Percentiles rank a stretch among this genome's conserved stretches.
Evolutionary conservation across 2,329 filamentous ascomycete genomes (phyloP).

Genomic region (Exophiala xenobiotica): DNA sequence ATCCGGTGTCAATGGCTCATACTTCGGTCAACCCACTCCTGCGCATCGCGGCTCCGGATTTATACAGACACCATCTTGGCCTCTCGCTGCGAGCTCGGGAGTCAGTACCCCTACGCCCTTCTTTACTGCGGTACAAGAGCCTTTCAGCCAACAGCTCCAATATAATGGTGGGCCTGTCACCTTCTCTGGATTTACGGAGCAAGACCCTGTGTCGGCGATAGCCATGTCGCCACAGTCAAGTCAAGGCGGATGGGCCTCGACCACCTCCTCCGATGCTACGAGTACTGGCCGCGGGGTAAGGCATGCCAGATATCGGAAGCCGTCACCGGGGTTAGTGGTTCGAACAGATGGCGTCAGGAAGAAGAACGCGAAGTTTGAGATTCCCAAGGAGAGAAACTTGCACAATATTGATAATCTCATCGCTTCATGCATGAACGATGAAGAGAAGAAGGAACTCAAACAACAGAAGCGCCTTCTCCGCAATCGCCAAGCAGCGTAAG

Average conservation of each 20-base stretch:
- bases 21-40: conserved; percentile 63
- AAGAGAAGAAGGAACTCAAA: conserved; percentile 96
- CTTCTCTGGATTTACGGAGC: conserved; percentile 44
- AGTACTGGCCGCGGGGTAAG: conserved; percentile 36
- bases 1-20: conserved; percentile 52
- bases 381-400: conserved; percentile 88
- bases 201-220: conserved; percentile 51
- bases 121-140: conserved; percentile 62
- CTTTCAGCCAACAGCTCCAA: conserved; percentile 50
- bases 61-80: conserved; percentile 58
- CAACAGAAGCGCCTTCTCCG: conserved; percentile 93
- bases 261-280: conserved; percentile 45
- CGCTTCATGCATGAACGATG: conserved; percentile 75
- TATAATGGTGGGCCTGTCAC: conserved; percentile 38
- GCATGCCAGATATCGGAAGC: conserved; percentile 51
- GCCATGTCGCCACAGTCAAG: conserved; percentile 64
- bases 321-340: conserved; percentile 65
- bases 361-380: conserved; percentile 98
- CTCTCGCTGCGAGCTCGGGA: conserved; percentile 64
- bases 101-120: conserved; percentile 72
- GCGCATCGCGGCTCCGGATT: conserved; percentile 45
- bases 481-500: conserved; percentile 95
- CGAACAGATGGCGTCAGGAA: conserved; percentile 90
- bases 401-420: conserved; percentile 95
- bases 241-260: conserved; percentile 54